Conservation (phyloP, 78 protist species). For the Dictyostelium capitatum region DNA sequence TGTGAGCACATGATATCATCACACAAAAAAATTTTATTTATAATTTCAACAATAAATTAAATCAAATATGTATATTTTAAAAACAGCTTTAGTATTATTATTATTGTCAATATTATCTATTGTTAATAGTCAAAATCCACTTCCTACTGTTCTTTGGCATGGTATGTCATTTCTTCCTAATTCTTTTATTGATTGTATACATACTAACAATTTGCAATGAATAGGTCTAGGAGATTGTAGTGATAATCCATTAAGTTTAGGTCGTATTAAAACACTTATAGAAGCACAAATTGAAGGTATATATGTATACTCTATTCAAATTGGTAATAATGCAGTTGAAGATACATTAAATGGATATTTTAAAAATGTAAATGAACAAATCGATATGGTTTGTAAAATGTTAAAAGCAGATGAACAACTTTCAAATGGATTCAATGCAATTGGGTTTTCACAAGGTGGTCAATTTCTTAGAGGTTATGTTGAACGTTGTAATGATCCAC, state of each 20-base stretch:
- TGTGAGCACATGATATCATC: no score
- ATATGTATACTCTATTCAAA: slow-evolving; percentile 59
- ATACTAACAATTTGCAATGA: no score
- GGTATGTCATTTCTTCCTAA: not conserved
- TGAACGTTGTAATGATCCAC: slow-evolving; percentile 84
- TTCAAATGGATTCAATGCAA: slow-evolving; percentile 85
- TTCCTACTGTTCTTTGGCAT: slow-evolving; percentile 86
- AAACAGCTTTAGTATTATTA: not conserved
- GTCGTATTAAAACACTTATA: slow-evolving; percentile 65
- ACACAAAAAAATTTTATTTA: not conserved
- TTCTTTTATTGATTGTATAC: no score
- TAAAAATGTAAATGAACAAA: slow-evolving; percentile 81
- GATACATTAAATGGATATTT: slow-evolving; percentile 80
- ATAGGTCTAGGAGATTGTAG: slow-evolving; percentile 83
- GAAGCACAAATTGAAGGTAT: slow-evolving; percentile 73
- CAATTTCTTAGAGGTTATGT: slow-evolving; percentile 86
- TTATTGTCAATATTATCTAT: not conserved
- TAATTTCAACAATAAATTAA: not conserved
- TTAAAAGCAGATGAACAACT: slow-evolving; percentile 64
- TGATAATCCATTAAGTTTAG: slow-evolving; percentile 81
- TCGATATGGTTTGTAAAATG: slow-evolving; percentile 40
- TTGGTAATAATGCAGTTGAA: slow-evolving; percentile 51
- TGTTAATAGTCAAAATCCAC: not conserved
- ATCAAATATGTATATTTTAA: not conserved
- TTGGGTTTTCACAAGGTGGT: slow-evolving; percentile 91